Conservation (phyloP, 345 rosid species). For the Populus euphratica region DNA sequence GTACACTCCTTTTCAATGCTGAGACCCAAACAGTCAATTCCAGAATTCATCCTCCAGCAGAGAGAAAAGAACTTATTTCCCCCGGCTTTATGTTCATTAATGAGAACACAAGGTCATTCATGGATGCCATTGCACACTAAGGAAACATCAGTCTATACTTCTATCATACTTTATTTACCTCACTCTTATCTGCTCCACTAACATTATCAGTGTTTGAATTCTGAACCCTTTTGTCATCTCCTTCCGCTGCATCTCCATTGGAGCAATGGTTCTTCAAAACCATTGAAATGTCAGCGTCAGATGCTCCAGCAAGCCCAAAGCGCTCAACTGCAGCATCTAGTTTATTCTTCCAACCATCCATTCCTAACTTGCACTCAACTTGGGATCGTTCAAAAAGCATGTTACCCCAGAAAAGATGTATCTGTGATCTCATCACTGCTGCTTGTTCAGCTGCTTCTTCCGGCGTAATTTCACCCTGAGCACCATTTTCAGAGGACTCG, state of each 20-base stretch:
- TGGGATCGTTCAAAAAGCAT: slow-evolving; percentile 94
- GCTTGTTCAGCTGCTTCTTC: slow-evolving; percentile 98
- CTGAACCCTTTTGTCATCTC: slow-evolving; percentile 39
- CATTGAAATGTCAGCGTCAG: slow-evolving; percentile 66
- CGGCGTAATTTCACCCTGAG: slow-evolving; percentile 51
- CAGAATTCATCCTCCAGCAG: background rate
- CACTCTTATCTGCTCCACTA: slow-evolving; percentile 26
- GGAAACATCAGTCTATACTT: slow-evolving; percentile 9
- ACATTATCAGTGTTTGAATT: slow-evolving; percentile 4
- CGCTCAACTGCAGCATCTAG: slow-evolving; percentile 81
- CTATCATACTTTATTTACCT: slow-evolving; percentile 17
- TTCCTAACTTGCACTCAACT: slow-evolving; percentile 84
- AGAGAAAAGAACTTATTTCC: background rate
- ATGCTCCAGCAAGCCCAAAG: slow-evolving; percentile 90
- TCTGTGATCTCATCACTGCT: slow-evolving; percentile 91
- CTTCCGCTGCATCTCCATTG: slow-evolving; percentile 53
- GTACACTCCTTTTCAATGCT: background rate
- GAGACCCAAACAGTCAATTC: background rate
- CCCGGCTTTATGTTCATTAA: background rate
- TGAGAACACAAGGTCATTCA: background rate
- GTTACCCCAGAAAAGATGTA: slow-evolving; percentile 98
- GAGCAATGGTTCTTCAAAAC: slow-evolving; percentile 87
- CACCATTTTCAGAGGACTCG: slow-evolving; percentile 35
- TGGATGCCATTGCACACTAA: background rate
- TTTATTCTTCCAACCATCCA: slow-evolving; percentile 69